phyloP scores from a whole-genome alignment of 1,284 basidiomycete genomes.

The Neolentinus lepideus region DNA sequence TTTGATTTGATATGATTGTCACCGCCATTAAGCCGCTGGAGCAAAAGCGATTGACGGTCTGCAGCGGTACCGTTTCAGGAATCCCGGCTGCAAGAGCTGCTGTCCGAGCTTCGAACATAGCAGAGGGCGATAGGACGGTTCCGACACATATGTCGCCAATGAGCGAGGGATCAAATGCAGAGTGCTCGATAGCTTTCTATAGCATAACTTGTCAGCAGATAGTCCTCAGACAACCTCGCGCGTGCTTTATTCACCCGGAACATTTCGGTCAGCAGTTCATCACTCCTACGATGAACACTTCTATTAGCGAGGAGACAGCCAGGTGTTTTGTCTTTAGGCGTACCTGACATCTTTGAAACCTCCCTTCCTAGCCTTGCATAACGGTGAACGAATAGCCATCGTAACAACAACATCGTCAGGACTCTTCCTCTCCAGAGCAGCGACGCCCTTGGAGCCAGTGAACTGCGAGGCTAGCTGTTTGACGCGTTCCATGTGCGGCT shows the following conservation, averaged over 20 bases:
- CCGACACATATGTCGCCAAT: constrained; percentile 80
- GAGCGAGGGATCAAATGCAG: constrained; percentile 58
- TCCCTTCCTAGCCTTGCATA: constrained; percentile 75
- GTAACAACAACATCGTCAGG: constrained; percentile 79
- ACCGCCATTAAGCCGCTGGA: constrained; percentile 73
- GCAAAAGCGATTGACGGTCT: constrained; percentile 76
- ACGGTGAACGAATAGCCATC: constrained; percentile 67
- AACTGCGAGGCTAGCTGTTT: constrained; percentile 62
- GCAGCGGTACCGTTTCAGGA: constrained; percentile 69
- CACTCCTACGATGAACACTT: constrained; percentile 37
- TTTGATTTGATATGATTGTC: constrained; percentile 74
- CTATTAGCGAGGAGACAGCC: not conserved
- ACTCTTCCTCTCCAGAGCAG: constrained; percentile 46
- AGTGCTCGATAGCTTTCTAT: constrained; percentile 55
- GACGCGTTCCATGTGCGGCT: constrained; percentile 39
- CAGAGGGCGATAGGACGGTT: constrained; percentile 53
- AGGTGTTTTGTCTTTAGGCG: constrained; percentile 9
- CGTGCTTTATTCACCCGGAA: constrained; percentile 44
- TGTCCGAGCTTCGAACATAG: constrained; percentile 61
- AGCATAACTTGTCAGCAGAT: not conserved
- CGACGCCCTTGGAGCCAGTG: constrained; percentile 31
- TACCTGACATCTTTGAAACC: constrained; percentile 74
- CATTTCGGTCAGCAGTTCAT: constrained; percentile 73
- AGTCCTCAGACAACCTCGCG: not conserved
- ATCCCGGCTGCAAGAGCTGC: constrained; percentile 79